Evolutionary conservation across 495 filamentous ascomycete species (phyloP), one percentile per base, ranked within the genome.

Genomic region (Daldinia childiae): DNA sequence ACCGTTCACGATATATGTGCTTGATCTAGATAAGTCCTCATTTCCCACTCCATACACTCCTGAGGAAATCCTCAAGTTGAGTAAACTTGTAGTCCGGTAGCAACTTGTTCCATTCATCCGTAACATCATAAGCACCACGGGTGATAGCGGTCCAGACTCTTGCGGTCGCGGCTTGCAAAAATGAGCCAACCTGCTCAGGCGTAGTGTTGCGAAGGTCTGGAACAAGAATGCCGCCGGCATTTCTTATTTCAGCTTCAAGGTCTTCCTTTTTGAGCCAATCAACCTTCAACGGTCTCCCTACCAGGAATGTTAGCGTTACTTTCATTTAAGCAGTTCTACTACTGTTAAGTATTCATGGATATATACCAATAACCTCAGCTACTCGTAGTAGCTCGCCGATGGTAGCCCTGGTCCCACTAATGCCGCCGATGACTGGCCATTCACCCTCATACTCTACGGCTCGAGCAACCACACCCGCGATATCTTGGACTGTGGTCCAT

Each of bases 391-490:
- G 6, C 56, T 87, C 48, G 6, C 57, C 57, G 5, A 85, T 41
- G 0, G 82, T 74, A 15, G 86, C 12, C 15, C 64, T 69, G 24
- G 74, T 80, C 11, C 87, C 88, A 19, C 62, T 50, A 50, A 89
- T 84, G 5, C 87, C 87, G 5, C 87, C 82, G 26, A 83, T 55
- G 15, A 77, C 69, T 6, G 87, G 87, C 87, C 87, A 90, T 73
- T 84, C 80, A 19, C 84, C 85, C 24, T 83, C 76, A 57, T 79
- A 86, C 0, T 88, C 86, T 34, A 88, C 71, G 0, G 87, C 86
- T 62, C 68, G 43, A 26, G 76, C 81, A 1, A 89, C 83, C n/a
- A 87, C 77, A 5, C 66, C 71, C 26, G 80, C 80, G 15, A 88
- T 30, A 73, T 90, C 87, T 36, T 80, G 66, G 2, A 82, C 79